Percentiles rank a stretch among this genome's conserved stretches.
Evolutionary conservation across 805 yeast species (phyloP).

Genomic region (Kodamaea leandrae): DNA sequence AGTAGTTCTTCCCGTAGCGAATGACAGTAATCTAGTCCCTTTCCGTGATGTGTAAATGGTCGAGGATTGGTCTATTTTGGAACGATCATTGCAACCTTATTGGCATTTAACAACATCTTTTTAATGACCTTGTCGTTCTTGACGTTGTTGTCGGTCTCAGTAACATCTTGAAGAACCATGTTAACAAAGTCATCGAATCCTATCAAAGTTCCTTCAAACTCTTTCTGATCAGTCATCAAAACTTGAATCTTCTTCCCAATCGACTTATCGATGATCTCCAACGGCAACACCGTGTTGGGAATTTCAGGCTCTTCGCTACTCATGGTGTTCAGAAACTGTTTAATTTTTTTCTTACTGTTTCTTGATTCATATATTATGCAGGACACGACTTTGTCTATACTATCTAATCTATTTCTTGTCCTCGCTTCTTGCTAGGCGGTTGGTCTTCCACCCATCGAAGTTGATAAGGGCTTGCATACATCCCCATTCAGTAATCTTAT

Average conservation of each 20-base stretch:
- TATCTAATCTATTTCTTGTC: conserved; percentile 5
- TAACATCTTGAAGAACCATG: conserved; percentile 80
- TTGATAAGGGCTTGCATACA: conserved; percentile 98
- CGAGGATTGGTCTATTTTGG: conserved; percentile 8
- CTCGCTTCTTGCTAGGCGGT: conserved; percentile 10
- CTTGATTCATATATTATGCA: not conserved
- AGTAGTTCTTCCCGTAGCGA: too few relatives aligned
- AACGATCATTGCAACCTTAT: conserved; percentile 63
- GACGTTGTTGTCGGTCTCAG: conserved; percentile 51
- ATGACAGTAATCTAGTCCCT: too few relatives aligned
- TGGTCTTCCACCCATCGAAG: conserved; percentile 81
- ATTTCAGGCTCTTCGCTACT: conserved; percentile 10
- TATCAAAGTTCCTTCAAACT: conserved; percentile 81
- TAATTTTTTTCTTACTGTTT: conserved; percentile 1
- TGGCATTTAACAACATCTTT: conserved; percentile 68
- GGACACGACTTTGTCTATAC: conserved; percentile 7
- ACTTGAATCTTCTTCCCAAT: conserved; percentile 80
- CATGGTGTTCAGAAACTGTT: conserved; percentile 3
- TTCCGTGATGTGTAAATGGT: not conserved
- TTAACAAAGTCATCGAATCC: conserved; percentile 97
- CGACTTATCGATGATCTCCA: conserved; percentile 85
- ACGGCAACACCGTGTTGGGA: conserved; percentile 48
- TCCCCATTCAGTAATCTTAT: conserved; percentile 96
- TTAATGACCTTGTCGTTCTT: conserved; percentile 45
- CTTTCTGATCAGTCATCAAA: conserved; percentile 59